Percentiles rank a stretch among this genome's conserved stretches.
Evolutionary conservation across 768 basidiomycete species (phyloP).

Genomic region (Hericium coralloides): DNA sequence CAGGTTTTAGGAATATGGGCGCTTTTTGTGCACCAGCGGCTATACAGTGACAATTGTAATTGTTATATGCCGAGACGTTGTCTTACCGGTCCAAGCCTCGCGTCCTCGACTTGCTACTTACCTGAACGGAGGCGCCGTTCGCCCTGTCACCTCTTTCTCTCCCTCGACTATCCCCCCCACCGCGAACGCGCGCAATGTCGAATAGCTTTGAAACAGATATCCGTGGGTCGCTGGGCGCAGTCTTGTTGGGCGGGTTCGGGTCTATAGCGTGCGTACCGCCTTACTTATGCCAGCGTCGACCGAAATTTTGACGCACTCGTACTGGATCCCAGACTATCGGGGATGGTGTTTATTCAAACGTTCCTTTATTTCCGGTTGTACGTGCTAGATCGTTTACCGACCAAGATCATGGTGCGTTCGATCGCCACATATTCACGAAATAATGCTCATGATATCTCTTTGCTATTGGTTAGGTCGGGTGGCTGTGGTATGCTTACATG

Average conservation of each 20-base stretch:
- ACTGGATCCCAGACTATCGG: neutral
- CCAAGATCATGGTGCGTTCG: neutral
- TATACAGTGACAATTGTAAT: too few relatives aligned
- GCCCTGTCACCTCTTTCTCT: neutral
- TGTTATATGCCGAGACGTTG: too few relatives aligned
- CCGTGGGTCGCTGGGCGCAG: neutral
- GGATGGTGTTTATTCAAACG: neutral
- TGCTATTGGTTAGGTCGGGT: neutral
- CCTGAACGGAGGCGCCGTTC: too few relatives aligned
- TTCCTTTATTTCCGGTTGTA: neutral
- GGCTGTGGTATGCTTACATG: neutral
- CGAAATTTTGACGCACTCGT: neutral
- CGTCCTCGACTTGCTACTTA: too few relatives aligned
- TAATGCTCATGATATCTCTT: neutral
- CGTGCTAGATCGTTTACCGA: neutral
- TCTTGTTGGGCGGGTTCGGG: neutral
- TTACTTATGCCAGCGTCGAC: neutral
- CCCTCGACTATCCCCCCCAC: neutral
- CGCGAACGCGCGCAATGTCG: neutral
- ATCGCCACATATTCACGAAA: neutral
- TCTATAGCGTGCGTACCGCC: neutral
- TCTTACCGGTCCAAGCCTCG: too few relatives aligned
- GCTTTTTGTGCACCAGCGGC: too few relatives aligned
- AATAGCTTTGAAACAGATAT: neutral
- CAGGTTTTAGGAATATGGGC: too few relatives aligned